Evolutionary conservation across 768 basidiomycete species (phyloP).

Genomic region (Boletus rubroflammeus): DNA sequence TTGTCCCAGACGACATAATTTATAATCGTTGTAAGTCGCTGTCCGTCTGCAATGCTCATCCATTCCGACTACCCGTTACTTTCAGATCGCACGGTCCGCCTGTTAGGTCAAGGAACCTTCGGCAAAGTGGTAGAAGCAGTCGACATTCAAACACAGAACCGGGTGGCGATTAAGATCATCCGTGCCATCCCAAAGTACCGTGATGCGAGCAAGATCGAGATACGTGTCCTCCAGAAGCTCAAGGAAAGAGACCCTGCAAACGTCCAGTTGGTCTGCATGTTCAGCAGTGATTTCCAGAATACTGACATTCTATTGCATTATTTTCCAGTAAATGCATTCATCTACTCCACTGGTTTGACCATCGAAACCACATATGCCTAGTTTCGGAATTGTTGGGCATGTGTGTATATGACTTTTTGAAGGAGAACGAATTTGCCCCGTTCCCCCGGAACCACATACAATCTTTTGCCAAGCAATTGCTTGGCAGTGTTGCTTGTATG

Average conservation of each 20-base stretch:
- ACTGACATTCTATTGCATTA: constrained; percentile 11
- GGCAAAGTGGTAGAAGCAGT: constrained; percentile 97
- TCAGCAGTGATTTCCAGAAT: constrained; percentile 13
- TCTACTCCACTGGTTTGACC: constrained; percentile 91
- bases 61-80: constrained; percentile 15
- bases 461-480: constrained; percentile 86
- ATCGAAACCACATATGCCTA: constrained; percentile 94
- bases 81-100: constrained; percentile 84
- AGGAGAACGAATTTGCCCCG: constrained; percentile 94
- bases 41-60: background rate
- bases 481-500: constrained; percentile 93
- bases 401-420: constrained; percentile 98
- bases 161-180: constrained; percentile 98
- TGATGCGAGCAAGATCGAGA: constrained; percentile 97
- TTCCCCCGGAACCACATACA: constrained; percentile 97
- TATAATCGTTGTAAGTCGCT: constrained; percentile 69
- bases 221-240: constrained; percentile 89
- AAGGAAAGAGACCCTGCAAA: constrained; percentile 87
- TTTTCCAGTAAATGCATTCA: constrained; percentile 91
- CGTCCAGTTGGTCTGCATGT: constrained; percentile 61
- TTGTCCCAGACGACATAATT: constrained; percentile 87
- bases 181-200: constrained; percentile 98
- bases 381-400: constrained; percentile 94
- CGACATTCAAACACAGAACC: constrained; percentile 67
- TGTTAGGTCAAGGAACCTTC: constrained; percentile 96